Evolutionary conservation across 768 basidiomycete genomes (phyloP).

Genomic region (Panaeolus papilionaceus): DNA sequence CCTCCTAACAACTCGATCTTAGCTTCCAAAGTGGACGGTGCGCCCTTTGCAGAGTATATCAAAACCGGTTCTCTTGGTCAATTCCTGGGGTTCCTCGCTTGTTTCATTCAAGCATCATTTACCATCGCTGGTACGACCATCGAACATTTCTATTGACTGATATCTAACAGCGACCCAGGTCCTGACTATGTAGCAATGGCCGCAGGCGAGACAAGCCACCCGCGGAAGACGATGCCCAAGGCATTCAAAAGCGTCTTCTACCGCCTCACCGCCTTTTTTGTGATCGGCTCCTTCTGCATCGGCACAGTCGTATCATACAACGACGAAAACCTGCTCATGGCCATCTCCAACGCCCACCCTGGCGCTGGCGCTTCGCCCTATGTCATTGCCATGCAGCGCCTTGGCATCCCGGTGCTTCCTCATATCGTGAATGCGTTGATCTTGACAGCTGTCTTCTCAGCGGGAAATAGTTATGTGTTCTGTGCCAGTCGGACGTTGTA

Average conservation of each 20-base stretch:
- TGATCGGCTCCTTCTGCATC: conserved; percentile 71
- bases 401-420: conserved; percentile 69
- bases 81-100: conserved; percentile 69
- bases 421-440: conserved; percentile 77
- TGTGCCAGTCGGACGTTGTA: conserved; percentile 60
- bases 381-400: conserved; percentile 79
- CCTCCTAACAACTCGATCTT: not conserved
- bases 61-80: conserved; percentile 58
- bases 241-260: conserved; percentile 82
- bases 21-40: conserved; percentile 51
- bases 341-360: conserved; percentile 60
- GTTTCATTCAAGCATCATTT: conserved; percentile 66
- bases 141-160: conserved; percentile 6
- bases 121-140: conserved; percentile 58
- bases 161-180: conserved; percentile 32
- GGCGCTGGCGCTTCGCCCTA: conserved; percentile 77
- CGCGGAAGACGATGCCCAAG: conserved; percentile 71
- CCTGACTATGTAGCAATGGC: conserved; percentile 63
- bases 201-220: conserved; percentile 75
- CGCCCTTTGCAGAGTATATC: conserved; percentile 65
- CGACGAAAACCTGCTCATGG: conserved; percentile 59
- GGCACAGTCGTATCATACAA: conserved; percentile 83
- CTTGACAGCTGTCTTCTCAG: conserved; percentile 73
- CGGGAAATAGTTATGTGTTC: conserved; percentile 74
- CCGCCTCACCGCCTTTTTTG: conserved; percentile 81